Evolutionary conservation across 768 basidiomycete genomes (phyloP), one percentile per base, ranked within the genome.

Genomic region (Auriscalpium vulgare): DNA sequence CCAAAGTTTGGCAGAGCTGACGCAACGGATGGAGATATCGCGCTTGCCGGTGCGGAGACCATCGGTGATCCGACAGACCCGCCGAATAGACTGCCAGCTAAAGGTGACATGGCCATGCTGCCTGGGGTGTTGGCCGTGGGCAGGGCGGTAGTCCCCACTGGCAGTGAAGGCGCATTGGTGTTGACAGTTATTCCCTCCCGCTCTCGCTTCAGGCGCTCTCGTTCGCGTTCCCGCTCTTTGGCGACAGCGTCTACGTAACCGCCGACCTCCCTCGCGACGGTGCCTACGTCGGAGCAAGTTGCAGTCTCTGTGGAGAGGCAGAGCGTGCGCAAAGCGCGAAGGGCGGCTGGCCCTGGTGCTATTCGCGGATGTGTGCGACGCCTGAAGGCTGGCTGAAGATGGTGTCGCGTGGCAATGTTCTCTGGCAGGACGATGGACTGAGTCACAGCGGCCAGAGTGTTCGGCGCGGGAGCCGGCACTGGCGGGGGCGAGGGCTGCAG

Each of bases 201-300:
- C 67, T 87, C 87, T 48, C 78, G 73, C 61, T 82, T 82, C 48
- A 89, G 75, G 29, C 87, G 75, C 61, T 91, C 88, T 7, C 88
- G 75, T 67, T 93, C 90, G 55, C 76, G 75, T 58, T 92, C 91
- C 16, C 91, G 75, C 62, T 92, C 91, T 59, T 80, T 81, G 4
- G 83, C 84, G 6, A 91, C 78, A 9, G 79, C 78, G 55, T 92
- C 91, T 7, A 92, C 86, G 62, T 88, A 91, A 2, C 74, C 73
- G 35, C 82, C 80, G 16, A 88, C 78, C 65, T 87, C 83, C 2
- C 72, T 65, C 2, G 85, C 86, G 7, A 85, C 76, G 6, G 69
- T 71, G 17, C 75, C 73, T 10, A 86, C 68, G 52, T 78, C 78
- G 50, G 19, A 74, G 40, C 40, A 43, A 40, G 37, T 16, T 37